Evolutionary conservation across 176 grass and related monocot species (phyloP).

Genomic region (Olyra latifolia): DNA sequence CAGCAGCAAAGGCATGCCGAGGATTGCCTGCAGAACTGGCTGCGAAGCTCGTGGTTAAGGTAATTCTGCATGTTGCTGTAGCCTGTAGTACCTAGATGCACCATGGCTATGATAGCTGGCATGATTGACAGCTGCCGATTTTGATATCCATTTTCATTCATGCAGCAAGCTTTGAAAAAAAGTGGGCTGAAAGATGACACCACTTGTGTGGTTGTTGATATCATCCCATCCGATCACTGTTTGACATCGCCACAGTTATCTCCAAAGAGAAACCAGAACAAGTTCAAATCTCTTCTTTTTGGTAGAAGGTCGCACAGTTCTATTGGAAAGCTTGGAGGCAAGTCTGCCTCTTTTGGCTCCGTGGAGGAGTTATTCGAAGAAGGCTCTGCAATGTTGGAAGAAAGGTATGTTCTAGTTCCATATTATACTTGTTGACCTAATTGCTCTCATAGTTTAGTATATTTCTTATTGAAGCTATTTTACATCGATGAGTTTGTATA

Average conservation of each 20-base stretch:
- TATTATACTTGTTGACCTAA: background rate
- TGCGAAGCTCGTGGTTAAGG: slow-evolving; percentile 96
- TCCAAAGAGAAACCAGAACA: slow-evolving; percentile 79
- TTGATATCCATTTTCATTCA: slow-evolving; percentile 1
- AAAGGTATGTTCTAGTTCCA: slow-evolving; percentile 52
- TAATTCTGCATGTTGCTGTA: slow-evolving; percentile 26
- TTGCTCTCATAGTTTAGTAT: background rate
- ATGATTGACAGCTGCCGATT: background rate
- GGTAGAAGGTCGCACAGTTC: slow-evolving; percentile 63
- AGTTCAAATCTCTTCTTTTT: slow-evolving; percentile 74
- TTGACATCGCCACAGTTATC: slow-evolving; percentile 63
- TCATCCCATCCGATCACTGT: slow-evolving; percentile 68
- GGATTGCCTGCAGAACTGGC: slow-evolving; percentile 84
- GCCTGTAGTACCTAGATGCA: background rate
- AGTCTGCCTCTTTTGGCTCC: slow-evolving; percentile 67
- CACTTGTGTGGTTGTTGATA: slow-evolving; percentile 94
- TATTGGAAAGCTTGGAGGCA: slow-evolving; percentile 54
- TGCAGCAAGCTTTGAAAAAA: slow-evolving; percentile 91
- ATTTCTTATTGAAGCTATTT: background rate
- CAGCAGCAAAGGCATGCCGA: slow-evolving; percentile 74
- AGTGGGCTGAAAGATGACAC: slow-evolving; percentile 98
- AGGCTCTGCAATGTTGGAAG: slow-evolving; percentile 94
- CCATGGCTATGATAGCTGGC: background rate
- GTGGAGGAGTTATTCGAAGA: slow-evolving; percentile 97
- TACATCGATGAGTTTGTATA: background rate